Conservation (phyloP, 225 moss, liverwort and hornwort species). For the Antitrichia curtipendula region DNA sequence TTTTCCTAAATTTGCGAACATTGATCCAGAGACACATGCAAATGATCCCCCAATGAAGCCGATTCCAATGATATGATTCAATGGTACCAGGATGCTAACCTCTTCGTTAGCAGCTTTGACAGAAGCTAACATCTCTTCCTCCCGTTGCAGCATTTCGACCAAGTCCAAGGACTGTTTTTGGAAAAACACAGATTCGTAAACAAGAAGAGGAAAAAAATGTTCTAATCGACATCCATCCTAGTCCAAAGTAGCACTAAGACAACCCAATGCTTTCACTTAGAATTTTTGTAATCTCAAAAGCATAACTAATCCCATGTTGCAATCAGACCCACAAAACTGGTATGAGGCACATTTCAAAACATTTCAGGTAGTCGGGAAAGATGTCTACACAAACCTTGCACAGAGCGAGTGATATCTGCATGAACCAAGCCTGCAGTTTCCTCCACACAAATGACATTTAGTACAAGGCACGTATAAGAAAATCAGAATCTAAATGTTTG, state of each 20-base stretch:
- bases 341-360: neutral
- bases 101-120: conserved; percentile 68
- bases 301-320: neutral
- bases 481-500: neutral
- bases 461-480: neutral
- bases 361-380: neutral
- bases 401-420: conserved; percentile 63
- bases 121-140: conserved; percentile 78
- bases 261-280: neutral
- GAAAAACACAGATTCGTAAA: neutral
- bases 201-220: neutral
- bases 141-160: conserved; percentile 80
- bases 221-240: neutral
- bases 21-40: neutral
- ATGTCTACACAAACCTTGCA: conserved; percentile 61
- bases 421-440: conserved; percentile 65
- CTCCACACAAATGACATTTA: neutral
- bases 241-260: neutral
- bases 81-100: conserved; percentile 24
- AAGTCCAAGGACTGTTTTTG: conserved; percentile 65
- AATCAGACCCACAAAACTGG: neutral
- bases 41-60: neutral
- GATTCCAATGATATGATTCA: neutral
- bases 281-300: neutral
- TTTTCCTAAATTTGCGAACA: neutral